Percentiles rank a stretch among this genome's conserved stretches.
These are phyloP conservation scores for Serendipita indica DNA, from an alignment of 768 basidiomycete species.

Conservation along the genomic window DNA sequence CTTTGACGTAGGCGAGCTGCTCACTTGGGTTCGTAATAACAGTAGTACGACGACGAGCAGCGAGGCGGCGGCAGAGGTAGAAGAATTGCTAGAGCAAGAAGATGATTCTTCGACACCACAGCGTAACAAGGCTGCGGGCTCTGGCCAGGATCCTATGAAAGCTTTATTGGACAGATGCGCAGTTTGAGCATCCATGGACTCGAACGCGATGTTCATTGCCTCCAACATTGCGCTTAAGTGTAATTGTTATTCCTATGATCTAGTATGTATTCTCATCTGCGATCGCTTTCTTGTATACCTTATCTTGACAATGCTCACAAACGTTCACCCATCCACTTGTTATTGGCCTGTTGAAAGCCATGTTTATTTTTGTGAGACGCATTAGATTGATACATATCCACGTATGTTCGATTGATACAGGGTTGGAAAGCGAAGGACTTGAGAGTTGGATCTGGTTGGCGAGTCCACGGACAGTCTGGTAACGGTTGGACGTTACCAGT, in stretches of 20 bases:
- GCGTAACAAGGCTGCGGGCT: too few relatives aligned
- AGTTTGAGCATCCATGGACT: background rate
- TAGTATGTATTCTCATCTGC: background rate
- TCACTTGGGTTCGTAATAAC: background rate
- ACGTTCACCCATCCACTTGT: too few relatives aligned
- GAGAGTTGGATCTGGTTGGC: constrained; percentile 6
- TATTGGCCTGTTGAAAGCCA: constrained; percentile 2
- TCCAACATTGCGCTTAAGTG: background rate
- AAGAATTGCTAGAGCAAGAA: too few relatives aligned
- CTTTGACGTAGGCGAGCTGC: constrained; percentile 4
- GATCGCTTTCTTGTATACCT: background rate
- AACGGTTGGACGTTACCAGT: background rate
- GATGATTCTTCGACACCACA: too few relatives aligned
- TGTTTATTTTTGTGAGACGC: background rate
- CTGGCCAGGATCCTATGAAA: background rate
- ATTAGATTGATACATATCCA: background rate
- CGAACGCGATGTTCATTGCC: background rate
- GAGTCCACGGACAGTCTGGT: background rate
- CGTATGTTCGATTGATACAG: background rate
- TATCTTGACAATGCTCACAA: background rate
- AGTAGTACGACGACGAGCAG: background rate
- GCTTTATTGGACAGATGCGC: background rate
- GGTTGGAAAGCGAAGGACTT: background rate
- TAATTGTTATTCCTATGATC: background rate
- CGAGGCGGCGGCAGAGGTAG: background rate